phyloP scores from a whole-genome alignment of 306 rosid genomes.

The Lagenaria siceraria region DNA sequence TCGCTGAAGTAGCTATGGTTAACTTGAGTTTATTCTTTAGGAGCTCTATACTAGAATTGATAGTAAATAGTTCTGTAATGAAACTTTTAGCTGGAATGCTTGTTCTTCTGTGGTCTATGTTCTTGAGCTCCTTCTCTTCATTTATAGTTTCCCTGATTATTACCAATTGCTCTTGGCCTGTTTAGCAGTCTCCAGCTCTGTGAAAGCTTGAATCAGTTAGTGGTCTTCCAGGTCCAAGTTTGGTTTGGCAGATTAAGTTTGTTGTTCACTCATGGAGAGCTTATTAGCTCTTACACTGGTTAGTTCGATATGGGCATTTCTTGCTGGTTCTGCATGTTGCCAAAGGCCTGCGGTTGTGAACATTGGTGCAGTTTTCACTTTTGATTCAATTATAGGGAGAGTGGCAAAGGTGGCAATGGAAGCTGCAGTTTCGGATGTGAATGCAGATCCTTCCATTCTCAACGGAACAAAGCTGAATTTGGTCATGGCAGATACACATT shows the following conservation, averaged over 20 bases:
- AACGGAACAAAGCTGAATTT: conserved; percentile 41
- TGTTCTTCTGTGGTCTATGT: neutral
- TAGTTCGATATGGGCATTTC: conserved; percentile 31
- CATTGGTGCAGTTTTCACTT: conserved; percentile 63
- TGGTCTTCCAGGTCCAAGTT: conserved; percentile 2
- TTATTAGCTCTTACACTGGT: conserved; percentile 13
- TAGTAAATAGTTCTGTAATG: neutral
- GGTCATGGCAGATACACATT: conserved; percentile 36
- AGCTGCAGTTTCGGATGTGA: conserved; percentile 66
- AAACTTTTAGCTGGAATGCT: neutral
- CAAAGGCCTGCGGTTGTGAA: conserved; percentile 49
- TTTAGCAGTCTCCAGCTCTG: neutral
- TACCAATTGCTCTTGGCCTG: neutral
- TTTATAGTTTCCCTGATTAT: neutral
- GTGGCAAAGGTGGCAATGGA: conserved; percentile 55
- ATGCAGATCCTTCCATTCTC: conserved; percentile 53
- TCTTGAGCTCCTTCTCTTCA: neutral
- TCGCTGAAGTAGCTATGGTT: neutral
- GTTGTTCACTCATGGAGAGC: conserved; percentile 27
- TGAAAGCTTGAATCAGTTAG: neutral
- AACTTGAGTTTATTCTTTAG: neutral
- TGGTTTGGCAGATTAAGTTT: conserved; percentile 16
- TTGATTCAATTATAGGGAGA: conserved; percentile 74
- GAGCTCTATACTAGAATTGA: neutral
- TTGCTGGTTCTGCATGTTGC: conserved; percentile 29